Evolutionary conservation across 345 rosid species (phyloP).

Genomic region (Laguncularia racemosa): DNA sequence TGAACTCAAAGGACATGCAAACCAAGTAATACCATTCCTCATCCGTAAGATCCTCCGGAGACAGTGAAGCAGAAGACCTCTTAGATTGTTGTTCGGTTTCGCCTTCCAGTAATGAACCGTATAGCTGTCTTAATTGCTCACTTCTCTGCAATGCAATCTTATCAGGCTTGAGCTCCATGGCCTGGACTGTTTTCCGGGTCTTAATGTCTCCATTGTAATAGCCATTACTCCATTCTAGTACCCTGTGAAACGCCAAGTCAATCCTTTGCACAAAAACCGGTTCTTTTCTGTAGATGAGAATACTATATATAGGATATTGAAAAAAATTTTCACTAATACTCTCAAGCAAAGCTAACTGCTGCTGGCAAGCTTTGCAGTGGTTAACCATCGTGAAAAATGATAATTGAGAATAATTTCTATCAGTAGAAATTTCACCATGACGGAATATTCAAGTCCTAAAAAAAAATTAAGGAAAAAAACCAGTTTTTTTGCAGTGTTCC

Average conservation of each 20-base stretch:
- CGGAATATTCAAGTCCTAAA: too few species aligned
- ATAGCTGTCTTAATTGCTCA: conserved; percentile 72
- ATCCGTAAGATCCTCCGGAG: conserved; percentile 89
- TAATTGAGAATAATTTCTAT: too few species aligned
- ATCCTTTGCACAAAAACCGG: too few species aligned
- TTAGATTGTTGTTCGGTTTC: conserved; percentile 37
- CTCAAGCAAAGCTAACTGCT: too few species aligned
- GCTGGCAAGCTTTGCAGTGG: too few species aligned
- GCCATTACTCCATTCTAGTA: conserved; percentile 82
- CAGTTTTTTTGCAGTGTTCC: background rate
- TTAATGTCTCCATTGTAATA: conserved; percentile 91
- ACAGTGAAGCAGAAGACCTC: conserved; percentile 51
- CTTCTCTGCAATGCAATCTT: conserved; percentile 71
- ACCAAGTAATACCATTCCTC: conserved; percentile 98
- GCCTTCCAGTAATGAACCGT: conserved; percentile 45
- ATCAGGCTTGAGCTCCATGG: conserved; percentile 44
- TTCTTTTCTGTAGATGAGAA: too few species aligned
- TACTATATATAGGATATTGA: too few species aligned
- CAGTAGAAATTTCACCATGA: too few species aligned
- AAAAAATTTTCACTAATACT: too few species aligned
- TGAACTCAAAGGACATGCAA: conserved; percentile 92
- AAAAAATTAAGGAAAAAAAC: too few species aligned
- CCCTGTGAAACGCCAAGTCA: conserved; percentile 30
- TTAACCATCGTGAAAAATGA: too few species aligned
- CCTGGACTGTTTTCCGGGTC: conserved; percentile 74